Evolutionary conservation across 1,284 basidiomycete species (phyloP), one percentile per base, ranked within the genome.

Genomic region (Trichosporon faecale): DNA sequence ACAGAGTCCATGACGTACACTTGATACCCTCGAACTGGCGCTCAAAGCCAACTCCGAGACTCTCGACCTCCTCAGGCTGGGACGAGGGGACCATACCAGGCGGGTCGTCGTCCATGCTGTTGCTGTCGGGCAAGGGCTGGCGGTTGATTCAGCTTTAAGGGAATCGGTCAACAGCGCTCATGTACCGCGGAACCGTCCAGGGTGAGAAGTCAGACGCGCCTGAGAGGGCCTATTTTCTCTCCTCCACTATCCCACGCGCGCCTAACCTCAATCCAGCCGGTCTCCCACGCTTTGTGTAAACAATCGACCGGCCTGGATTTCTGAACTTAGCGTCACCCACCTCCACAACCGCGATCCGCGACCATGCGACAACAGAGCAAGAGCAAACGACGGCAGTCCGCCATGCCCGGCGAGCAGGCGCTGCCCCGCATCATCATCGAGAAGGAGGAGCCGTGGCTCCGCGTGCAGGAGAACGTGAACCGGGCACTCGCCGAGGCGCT

Each of bases 391-490:
- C 35, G 40, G 35, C 66, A 66, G 27, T 61, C 57, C 4, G 11
- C 29, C 14, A 61, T 61, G 18, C 29, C 57, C 14, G 57, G 57
- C 4, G 57, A 61, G 27, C 57, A 25, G 75, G 25, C 63, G 18
- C 44, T 69, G 3, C 64, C 61, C 0, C 72, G 72, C 46, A 40
- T 84, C 29, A 74, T 72, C 0, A 72, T 84, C 33, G 82, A 83
- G 65, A 71, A 73, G 18, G 79, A 84, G 68, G 65, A 71, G 9
- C 78, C 79, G 64, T 84, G 83, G 83, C 66, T 80, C 3, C 69
- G 78, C 31, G 80, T 83, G 1, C 73, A 79, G 66, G 74, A 73
- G 16, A 82, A 81, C 68, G 73, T 80, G 4, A 70, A 72, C 55
- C 64, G 70, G 12, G 72, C 71, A 0, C 73, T 81, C 33, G 70